phyloP scores from a whole-genome alignment of 257 asterid genomes.

The Solanum peruvianum region DNA sequence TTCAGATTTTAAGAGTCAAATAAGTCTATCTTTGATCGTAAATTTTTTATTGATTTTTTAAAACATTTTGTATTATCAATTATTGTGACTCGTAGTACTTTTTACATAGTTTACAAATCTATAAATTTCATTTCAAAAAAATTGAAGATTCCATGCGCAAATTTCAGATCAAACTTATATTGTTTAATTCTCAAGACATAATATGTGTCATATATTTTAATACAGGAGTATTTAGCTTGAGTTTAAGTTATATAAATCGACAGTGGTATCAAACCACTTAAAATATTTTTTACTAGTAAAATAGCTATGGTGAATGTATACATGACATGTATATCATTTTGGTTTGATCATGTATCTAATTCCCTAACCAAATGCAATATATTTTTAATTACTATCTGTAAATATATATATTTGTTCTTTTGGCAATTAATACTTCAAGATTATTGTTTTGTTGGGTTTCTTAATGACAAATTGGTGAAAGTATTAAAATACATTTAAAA shows the following conservation, averaged over 20 bases:
- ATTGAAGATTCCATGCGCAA: too few species aligned
- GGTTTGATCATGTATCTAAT: neutral
- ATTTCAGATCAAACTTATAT: fast-evolving
- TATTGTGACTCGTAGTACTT: too few species aligned
- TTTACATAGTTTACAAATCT: too few species aligned
- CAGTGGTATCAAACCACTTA: neutral
- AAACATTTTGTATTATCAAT: too few species aligned
- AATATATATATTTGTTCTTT: neutral
- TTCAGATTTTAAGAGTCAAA: too few species aligned
- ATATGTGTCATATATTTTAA: too few species aligned
- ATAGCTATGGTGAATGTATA: neutral
- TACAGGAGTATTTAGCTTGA: too few species aligned
- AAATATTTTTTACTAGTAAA: neutral
- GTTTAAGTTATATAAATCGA: neutral
- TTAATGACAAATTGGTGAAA: neutral
- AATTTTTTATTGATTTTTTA: too few species aligned
- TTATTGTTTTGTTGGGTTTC: neutral
- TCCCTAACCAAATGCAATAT: neutral
- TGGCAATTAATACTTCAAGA: neutral
- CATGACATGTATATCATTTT: neutral
- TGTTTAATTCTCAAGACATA: too few species aligned
- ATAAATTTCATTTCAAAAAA: too few species aligned
- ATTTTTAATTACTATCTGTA: neutral
- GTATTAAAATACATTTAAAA: neutral
- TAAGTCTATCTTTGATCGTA: too few species aligned